Evolutionary conservation across 441 rosid species (phyloP).

Genomic region (Eutrema salsugineum): DNA sequence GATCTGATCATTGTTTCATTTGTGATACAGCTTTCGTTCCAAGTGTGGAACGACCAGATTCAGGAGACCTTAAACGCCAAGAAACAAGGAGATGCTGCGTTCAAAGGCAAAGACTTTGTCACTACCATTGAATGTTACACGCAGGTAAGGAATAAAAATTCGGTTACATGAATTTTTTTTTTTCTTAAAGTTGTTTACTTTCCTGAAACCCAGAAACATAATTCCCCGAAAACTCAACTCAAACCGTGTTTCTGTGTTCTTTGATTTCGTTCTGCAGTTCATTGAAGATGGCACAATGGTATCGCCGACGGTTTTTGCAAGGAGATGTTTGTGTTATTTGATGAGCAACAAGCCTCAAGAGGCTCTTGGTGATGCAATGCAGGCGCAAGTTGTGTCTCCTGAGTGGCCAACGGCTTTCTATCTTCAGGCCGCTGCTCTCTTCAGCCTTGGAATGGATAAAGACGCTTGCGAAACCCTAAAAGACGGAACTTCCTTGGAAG

Average conservation of each 20-base stretch:
- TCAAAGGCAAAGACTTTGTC: conserved; percentile 66
- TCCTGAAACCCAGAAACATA: neutral
- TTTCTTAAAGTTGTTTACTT: neutral
- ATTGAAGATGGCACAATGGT: conserved; percentile 90
- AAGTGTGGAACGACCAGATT: conserved; percentile 89
- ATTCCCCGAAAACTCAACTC: neutral
- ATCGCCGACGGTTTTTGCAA: conserved; percentile 87
- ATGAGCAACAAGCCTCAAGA: conserved; percentile 81
- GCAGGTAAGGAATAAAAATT: conserved; percentile 43
- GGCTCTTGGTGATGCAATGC: conserved; percentile 98
- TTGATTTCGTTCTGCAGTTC: conserved; percentile 44
- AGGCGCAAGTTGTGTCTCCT: conserved; percentile 85
- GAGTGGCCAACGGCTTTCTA: conserved; percentile 91
- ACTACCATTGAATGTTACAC: conserved; percentile 75
- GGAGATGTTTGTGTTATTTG: conserved; percentile 85
- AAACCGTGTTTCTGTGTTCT: neutral
- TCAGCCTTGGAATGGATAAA: conserved; percentile 88
- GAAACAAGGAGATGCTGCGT: conserved; percentile 85
- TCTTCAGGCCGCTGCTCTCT: conserved; percentile 93
- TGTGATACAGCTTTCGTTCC: conserved; percentile 76
- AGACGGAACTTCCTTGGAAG: conserved; percentile 85
- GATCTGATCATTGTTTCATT: neutral
- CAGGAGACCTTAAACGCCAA: conserved; percentile 86
- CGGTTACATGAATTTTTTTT: neutral
- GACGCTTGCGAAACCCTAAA: conserved; percentile 88